phyloP scores from a whole-genome alignment of 768 basidiomycete genomes.

The Kwoniella heveanensis region DNA sequence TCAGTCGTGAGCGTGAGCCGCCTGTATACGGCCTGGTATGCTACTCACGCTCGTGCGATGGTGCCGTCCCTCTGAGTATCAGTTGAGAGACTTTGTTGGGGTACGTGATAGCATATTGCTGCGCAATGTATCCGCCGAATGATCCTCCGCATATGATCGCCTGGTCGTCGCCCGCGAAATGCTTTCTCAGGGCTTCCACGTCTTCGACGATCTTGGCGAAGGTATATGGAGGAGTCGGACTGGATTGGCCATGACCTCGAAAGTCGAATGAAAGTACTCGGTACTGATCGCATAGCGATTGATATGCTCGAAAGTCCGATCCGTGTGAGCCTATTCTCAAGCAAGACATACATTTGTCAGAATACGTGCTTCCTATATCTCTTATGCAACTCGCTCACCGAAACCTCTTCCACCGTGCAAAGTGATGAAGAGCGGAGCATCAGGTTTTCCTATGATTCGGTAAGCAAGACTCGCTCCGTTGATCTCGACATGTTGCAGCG shows the following conservation, averaged over 20 bases:
- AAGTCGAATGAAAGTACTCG: slow-evolving; percentile 26
- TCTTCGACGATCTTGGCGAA: slow-evolving; percentile 29
- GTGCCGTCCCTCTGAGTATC: slow-evolving; percentile 29
- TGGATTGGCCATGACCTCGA: slow-evolving; percentile 30
- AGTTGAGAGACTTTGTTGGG: slow-evolving; percentile 15
- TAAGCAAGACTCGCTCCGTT: slow-evolving; percentile 31
- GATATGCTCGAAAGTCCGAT: slow-evolving; percentile 26
- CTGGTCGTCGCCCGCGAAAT: slow-evolving; percentile 16
- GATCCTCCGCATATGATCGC: slow-evolving; percentile 32
- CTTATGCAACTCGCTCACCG: slow-evolving; percentile 22
- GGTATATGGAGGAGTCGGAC: slow-evolving; percentile 24
- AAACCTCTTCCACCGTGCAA: slow-evolving; percentile 34
- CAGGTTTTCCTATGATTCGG: slow-evolving; percentile 10
- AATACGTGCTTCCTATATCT: too few relatives aligned
- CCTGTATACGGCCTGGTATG: background rate
- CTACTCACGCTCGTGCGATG: slow-evolving; percentile 35
- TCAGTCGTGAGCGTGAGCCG: background rate
- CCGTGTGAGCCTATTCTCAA: slow-evolving; percentile 27
- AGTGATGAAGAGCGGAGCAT: slow-evolving; percentile 29
- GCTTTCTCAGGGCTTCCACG: slow-evolving; percentile 16
- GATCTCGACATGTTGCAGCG: slow-evolving; percentile 21
- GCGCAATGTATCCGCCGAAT: slow-evolving; percentile 29
- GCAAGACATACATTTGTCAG: background rate
- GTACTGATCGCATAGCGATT: slow-evolving; percentile 7
- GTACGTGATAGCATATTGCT: slow-evolving; percentile 31